A percentile compares a stretch with the other conserved stretches of the same genome.
These are phyloP conservation scores for Macrolepiota albuminosa DNA, from an alignment of 768 basidiomycete genomes.

Conservation along the genomic window DNA sequence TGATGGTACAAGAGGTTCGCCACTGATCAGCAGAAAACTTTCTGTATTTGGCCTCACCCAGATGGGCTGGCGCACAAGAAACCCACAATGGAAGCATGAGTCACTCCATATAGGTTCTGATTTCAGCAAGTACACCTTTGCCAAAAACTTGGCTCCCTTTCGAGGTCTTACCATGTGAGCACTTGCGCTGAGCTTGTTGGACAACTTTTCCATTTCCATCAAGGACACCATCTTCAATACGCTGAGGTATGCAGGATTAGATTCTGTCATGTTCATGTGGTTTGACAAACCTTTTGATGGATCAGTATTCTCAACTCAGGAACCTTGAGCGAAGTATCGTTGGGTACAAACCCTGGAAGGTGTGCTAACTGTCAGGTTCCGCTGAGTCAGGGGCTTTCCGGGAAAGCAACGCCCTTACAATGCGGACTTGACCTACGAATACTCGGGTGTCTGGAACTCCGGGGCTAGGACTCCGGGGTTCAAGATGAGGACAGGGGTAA, in stretches of 20 bases:
- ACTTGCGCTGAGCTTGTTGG: background rate
- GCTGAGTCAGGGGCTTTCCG: too few species aligned
- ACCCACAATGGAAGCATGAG: constrained; percentile 22
- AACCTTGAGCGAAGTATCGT: background rate
- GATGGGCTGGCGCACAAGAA: constrained; percentile 18
- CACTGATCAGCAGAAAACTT: too few species aligned
- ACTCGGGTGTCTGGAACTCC: too few species aligned
- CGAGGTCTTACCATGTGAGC: background rate
- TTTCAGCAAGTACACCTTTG: background rate
- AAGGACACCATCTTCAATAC: background rate
- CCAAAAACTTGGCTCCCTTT: constrained; percentile 1
- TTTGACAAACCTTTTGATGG: background rate
- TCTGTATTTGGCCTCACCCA: too few species aligned
- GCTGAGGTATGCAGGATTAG: constrained; percentile 21
- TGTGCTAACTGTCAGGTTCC: background rate
- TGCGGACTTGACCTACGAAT: background rate
- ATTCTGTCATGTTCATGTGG: constrained; percentile 16
- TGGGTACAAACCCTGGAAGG: background rate
- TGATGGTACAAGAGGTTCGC: constrained; percentile 27
- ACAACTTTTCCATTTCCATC: background rate
- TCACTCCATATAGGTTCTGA: background rate
- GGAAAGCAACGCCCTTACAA: too few species aligned
- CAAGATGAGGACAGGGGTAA: too few species aligned
- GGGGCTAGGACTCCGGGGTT: too few species aligned
- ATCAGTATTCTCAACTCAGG: background rate